Evolutionary conservation across 192 early-diverging fungal genomes (phyloP).

Genomic region (Gonapodya prolifera): DNA sequence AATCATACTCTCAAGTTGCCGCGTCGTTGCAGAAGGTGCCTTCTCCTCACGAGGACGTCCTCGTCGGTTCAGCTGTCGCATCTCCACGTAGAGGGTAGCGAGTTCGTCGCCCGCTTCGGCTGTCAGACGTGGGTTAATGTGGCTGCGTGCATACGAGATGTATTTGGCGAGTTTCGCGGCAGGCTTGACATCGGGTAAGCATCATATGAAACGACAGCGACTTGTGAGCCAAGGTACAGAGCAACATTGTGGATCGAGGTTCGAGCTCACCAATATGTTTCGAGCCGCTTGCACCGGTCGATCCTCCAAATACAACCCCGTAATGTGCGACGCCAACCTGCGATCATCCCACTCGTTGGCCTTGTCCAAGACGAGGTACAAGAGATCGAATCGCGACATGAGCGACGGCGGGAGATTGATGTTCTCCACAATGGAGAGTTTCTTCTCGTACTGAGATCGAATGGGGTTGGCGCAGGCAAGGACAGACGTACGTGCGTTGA

Average conservation of each 20-base stretch:
- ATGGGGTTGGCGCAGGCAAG: conserved; percentile 91
- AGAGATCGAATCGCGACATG: conserved; percentile 87
- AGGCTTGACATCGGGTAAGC: conserved; percentile 29
- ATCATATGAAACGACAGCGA: too few relatives aligned
- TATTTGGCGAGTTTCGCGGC: conserved; percentile 80
- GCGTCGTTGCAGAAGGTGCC: conserved; percentile 69
- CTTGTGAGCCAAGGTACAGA: too few relatives aligned
- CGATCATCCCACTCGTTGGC: conserved; percentile 77
- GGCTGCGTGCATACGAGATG: conserved; percentile 73
- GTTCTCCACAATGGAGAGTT: conserved; percentile 73
- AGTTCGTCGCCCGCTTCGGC: conserved; percentile 61
- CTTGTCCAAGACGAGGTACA: conserved; percentile 83
- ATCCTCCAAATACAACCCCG: conserved; percentile 73
- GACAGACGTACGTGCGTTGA: conserved; percentile 93
- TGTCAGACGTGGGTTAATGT: conserved; percentile 59
- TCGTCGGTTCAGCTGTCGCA: conserved; percentile 51
- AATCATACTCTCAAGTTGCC: conserved; percentile 96
- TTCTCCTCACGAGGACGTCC: conserved; percentile 14
- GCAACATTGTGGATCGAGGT: neutral
- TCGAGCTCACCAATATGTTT: conserved; percentile 23
- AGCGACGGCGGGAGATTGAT: conserved; percentile 86
- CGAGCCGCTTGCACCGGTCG: conserved; percentile 10
- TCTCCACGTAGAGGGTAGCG: conserved; percentile 66
- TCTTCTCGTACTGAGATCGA: conserved; percentile 72
- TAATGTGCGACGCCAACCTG: conserved; percentile 75